Evolutionary conservation across 2,329 filamentous ascomycete species (phyloP), one percentile per base, ranked within the genome.

Genomic region (Alternaria atra): DNA sequence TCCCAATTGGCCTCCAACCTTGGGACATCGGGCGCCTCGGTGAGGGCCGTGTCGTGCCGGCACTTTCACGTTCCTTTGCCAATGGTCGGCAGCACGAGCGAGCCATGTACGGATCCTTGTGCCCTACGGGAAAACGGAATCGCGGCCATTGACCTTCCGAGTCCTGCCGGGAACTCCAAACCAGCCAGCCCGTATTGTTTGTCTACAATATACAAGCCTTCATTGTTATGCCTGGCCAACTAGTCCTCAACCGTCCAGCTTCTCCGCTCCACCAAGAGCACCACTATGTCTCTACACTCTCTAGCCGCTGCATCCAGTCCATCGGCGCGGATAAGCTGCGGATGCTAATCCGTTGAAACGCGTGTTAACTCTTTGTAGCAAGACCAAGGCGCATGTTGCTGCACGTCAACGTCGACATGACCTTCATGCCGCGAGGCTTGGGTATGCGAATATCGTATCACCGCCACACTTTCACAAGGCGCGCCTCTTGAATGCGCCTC

Each of bases 51-150:
- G 60, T 53, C 52, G 51, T 58, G 61, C 37, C 54, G 64, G 58
- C 67, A 60, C 32, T 55, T 51, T 46, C 48, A 48, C n/a, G 32
- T 56, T 50, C 50, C 30, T 57, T 25, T 44, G 51, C 32, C 61
- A 64, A 59, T 50, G 46, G 46, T 46, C 64, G 57, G 60, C 30
- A 55, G 47, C 60, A 48, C 61, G 65, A 63, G 58, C 57, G 61
- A 58, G 60, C 59, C 60, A 55, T 58, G 42, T 46, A 52, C 40
- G 39, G 27, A 61, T 65, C 65, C 65, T 56, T 55, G 64, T 63
- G 55, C 61, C 55, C 30, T 39, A 58, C 67, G 68, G 70, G 59
- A 71, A 58, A 67, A 63, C 67, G 70, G 70, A 46, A 65, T 48
- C 30, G 52, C 64, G 63, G 58, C 60, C 60, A 63, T 60, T 63